Conservation (phyloP, 2,329 filamentous ascomycete genomes). For the Neofusicoccum cordaticola region DNA sequence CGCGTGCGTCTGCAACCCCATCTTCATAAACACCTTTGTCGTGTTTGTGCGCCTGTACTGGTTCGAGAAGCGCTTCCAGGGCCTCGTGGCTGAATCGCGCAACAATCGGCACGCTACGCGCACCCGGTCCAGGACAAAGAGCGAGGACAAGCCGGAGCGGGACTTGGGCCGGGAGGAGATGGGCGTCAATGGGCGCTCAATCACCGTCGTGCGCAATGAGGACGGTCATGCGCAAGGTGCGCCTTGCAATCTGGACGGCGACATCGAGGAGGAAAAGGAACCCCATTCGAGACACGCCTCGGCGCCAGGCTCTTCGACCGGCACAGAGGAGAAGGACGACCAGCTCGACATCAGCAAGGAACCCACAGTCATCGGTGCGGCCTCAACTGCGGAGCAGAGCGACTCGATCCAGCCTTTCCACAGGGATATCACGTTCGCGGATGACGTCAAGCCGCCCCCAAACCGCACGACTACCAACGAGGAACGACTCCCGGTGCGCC, state of each 20-base stretch:
- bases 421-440: slow-evolving; percentile 65
- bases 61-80: slow-evolving; percentile 95
- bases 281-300: background rate
- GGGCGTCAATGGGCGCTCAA: slow-evolving; percentile 64
- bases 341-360: background rate
- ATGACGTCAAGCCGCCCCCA: slow-evolving; percentile 62
- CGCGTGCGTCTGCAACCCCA: slow-evolving; percentile 39
- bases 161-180: slow-evolving; percentile 51
- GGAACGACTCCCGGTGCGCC: slow-evolving; percentile 50
- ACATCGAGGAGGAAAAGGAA: slow-evolving; percentile 50
- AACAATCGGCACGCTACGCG: slow-evolving; percentile 61
- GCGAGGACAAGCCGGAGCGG: slow-evolving; percentile 44
- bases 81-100: slow-evolving; percentile 72
- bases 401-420: slow-evolving; percentile 27
- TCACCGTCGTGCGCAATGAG: slow-evolving; percentile 62
- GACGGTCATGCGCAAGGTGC: slow-evolving; percentile 50
- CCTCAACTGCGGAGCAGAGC: background rate
- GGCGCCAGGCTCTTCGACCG: slow-evolving; percentile 45
- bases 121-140: slow-evolving; percentile 57
- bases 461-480: slow-evolving; percentile 50
- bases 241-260: slow-evolving; percentile 48
- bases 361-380: background rate
- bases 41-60: slow-evolving; percentile 93
- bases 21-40: slow-evolving; percentile 60
- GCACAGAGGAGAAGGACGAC: slow-evolving; percentile 32